Percentiles rank a stretch among this genome's conserved stretches.
These are phyloP conservation scores for Fusarium equiseti DNA, from an alignment of 2,329 filamentous ascomycete species.

Conservation along the genomic window DNA sequence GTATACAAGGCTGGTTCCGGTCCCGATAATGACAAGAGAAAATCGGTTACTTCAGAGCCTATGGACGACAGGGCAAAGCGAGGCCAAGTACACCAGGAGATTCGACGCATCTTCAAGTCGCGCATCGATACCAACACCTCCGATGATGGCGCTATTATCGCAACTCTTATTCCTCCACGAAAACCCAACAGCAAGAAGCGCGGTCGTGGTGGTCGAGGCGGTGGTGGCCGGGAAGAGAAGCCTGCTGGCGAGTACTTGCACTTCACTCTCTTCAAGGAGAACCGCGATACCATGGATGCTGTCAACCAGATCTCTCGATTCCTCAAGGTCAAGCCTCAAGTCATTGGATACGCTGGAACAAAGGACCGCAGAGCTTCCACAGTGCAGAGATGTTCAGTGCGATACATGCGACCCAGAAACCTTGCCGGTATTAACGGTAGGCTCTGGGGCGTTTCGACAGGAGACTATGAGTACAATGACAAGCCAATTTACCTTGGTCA, in stretches of 20 bases:
- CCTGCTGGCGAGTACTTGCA: conserved; percentile 81
- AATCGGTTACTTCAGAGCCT: conserved; percentile 55
- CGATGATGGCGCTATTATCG: conserved; percentile 70
- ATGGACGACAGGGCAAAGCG: conserved; percentile 61
- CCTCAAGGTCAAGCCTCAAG: conserved; percentile 79
- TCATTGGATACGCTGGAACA: conserved; percentile 83
- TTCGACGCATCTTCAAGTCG: conserved; percentile 84
- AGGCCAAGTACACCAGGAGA: conserved; percentile 66
- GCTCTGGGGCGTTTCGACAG: conserved; percentile 73
- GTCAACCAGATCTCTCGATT: conserved; percentile 80
- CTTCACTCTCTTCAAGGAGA: conserved; percentile 95
- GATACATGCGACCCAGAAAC: conserved; percentile 64
- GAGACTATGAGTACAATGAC: conserved; percentile 83
- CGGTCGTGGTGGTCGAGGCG: conserved; percentile 43
- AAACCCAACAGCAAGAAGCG: conserved; percentile 49
- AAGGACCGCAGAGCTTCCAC: conserved; percentile 92
- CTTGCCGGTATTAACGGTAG: conserved; percentile 75
- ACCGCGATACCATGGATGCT: conserved; percentile 95
- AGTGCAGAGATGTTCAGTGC: conserved; percentile 81
- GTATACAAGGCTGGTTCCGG: conserved; percentile 56
- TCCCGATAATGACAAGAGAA: conserved; percentile 46
- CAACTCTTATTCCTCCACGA: conserved; percentile 69
- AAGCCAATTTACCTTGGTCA: conserved; percentile 84
- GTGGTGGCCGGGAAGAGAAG: conserved; percentile 47
- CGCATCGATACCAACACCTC: conserved; percentile 80